Percentiles rank a stretch among this genome's conserved stretches.
phyloP scores from a whole-genome alignment of 2,329 filamentous ascomycete species.

The Mollisiaceae sp. region DNA sequence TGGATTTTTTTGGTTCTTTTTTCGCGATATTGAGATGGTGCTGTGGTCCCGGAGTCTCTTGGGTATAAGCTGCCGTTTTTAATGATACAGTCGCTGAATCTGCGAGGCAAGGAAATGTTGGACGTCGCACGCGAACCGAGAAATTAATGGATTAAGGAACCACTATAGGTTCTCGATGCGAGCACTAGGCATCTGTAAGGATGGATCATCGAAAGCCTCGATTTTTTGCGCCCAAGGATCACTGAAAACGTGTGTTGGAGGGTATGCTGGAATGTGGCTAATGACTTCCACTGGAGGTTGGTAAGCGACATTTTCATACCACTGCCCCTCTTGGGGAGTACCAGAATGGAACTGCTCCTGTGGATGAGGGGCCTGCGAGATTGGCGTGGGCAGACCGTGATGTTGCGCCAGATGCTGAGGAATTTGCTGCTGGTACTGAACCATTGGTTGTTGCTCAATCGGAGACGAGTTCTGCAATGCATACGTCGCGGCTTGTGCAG shows the following conservation, averaged over 20 bases:
- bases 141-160: constrained; percentile 3
- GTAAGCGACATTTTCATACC: constrained; percentile 58
- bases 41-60: constrained; percentile 35
- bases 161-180: constrained; percentile 60
- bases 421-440: constrained; percentile 42
- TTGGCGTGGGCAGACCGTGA: constrained; percentile 38
- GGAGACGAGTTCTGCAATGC: constrained; percentile 55
- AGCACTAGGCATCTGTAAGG: constrained; percentile 64
- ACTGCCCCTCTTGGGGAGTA: constrained; percentile 53
- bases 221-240: constrained; percentile 61
- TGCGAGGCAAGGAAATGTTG: constrained; percentile 27
- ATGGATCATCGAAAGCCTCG: constrained; percentile 59
- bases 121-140: constrained; percentile 11
- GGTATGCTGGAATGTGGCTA: constrained; percentile 57
- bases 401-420: constrained; percentile 35
- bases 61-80: constrained; percentile 34
- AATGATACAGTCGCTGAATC: constrained; percentile 34
- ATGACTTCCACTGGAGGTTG: constrained; percentile 62
- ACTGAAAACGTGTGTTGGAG: constrained; percentile 56
- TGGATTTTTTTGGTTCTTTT: constrained; percentile 17
- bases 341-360: constrained; percentile 49
- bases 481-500: constrained; percentile 54
- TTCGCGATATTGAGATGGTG: constrained; percentile 29
- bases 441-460: constrained; percentile 51
- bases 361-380: constrained; percentile 41